Percentiles rank a stretch among this genome's conserved stretches.
Evolutionary conservation across 75 land plant genomes (phyloP).

Genomic region (Cunninghamia lanceolata): DNA sequence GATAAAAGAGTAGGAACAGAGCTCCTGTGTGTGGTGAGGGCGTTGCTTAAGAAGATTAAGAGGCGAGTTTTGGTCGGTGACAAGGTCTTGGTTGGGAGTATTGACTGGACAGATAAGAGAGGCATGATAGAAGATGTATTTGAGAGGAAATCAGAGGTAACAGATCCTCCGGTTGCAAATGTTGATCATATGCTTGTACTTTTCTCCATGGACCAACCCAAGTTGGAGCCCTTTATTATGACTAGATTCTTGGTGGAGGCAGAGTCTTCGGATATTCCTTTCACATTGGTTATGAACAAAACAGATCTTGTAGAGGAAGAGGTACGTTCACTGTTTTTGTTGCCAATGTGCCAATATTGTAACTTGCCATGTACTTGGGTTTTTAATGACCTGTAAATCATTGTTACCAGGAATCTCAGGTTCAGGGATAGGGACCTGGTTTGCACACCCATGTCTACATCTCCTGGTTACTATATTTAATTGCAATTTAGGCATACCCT

Average conservation of each 20-base stretch:
- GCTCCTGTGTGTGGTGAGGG: slow-evolving; percentile 85
- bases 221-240: slow-evolving; percentile 57
- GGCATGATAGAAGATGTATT: slow-evolving; percentile 94
- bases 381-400: background rate
- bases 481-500: background rate
- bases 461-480: background rate
- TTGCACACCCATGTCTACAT: background rate
- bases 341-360: background rate
- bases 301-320: slow-evolving; percentile 67
- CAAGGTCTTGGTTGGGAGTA: slow-evolving; percentile 77
- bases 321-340: slow-evolving; percentile 29
- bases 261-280: slow-evolving; percentile 83
- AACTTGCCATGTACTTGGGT: background rate
- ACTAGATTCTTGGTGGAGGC: slow-evolving; percentile 94
- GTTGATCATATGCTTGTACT: slow-evolving; percentile 85
- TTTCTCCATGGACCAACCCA: slow-evolving; percentile 84
- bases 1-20: slow-evolving; percentile 47
- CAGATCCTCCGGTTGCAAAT: slow-evolving; percentile 92
- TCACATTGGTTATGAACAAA: slow-evolving; percentile 81
- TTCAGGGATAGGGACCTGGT: background rate
- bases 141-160: slow-evolving; percentile 62
- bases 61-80: slow-evolving; percentile 91
- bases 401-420: background rate
- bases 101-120: slow-evolving; percentile 86
- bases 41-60: slow-evolving; percentile 89